Evolutionary conservation across 257 asterid species (phyloP), one percentile per base, ranked within the genome.

Genomic region (Misopates orontium): DNA sequence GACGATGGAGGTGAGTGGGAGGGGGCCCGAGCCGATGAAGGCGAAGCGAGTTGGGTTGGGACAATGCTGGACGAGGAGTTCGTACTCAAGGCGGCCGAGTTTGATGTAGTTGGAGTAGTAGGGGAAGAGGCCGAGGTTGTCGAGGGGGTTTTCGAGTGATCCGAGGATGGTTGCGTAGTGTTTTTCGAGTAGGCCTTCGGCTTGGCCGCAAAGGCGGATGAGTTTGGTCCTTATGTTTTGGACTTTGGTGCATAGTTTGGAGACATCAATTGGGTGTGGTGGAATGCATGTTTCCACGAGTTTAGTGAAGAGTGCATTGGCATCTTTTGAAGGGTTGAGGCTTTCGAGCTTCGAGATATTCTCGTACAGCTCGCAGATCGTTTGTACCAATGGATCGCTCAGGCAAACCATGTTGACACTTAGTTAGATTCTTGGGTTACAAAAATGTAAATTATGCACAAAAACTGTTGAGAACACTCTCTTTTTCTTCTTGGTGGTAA

Each of bases 21-120:
- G 81, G 7, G 98, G 98, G 23, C 96, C 96, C 10, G 96, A 89
- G 24, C 98, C 98, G 5, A 89, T 66, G 52, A 91, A 89, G 52
- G 96, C 98, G 12, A 89, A 16, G 2, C 75, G 76, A 9, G 22
- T 11, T 0, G 94, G 90, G 68, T 63, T 12, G 10, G 67, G 51
- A 66, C 24, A 44, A 76, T 88, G 85, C 21, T 64, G 77, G 49
- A 54, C 25, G 4, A 91, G 82, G 66, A 91, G 83, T 66, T 75
- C 82, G 82, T 42, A 78, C 49, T 91, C 98, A 31, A 91, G 85
- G 31, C 71, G 71, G 62, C 81, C 47, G 53, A 91, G 90, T n/a
- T 82, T 89, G 59, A 89, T 77, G 89, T 91, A 91, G 73, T 91
- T 91, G 64, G 76, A 52, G 71, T 77, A 79, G 73, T 91, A 91